Base-by-base conservation (phyloP, 2,329 filamentous ascomycete genomes). In the Catunica adiposa region DNA sequence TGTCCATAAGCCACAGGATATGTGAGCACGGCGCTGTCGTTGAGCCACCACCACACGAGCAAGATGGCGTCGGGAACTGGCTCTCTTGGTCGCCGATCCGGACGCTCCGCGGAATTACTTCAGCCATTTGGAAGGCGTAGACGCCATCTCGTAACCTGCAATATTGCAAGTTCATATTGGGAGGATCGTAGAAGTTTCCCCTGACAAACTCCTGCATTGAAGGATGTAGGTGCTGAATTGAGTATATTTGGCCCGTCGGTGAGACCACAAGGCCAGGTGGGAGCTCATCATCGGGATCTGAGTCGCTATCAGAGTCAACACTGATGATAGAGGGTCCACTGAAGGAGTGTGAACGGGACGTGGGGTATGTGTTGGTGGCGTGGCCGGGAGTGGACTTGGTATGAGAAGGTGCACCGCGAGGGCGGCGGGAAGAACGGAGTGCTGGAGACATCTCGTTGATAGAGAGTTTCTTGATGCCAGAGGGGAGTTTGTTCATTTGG, bases 111-210 rank as follows among this genome's bases (percentile, higher is more conserved):
- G 74, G 74, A 25, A 75, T 73, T 1, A 73, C 65, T 62, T 79
- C 77, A 3, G 73, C 74, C 66, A 80, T 71, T 61, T 78, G 71
- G 58, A 79, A 79, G 51, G 76, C 73, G 56, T 75, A 78, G 20
- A 74, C 72, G 58, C 73, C 62, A 23, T 71, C 68, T 46, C 71
- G 68, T 42, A 70, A 67, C 22, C 71, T 70, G 58, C 75, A 79
- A 55, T 70, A 70, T 60, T 77, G 71, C 5, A 79, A 64, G 0
- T 70, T 66, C 57, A 80, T 71, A 57, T 69, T 68, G 1, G 75
- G 73, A 0, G 74, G 70, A 9, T 75, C 70, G 31, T 66, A 66
- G 59, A 77, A 73, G 23, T 71, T 66, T 51, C 72, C 70, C 15
- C 71, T 67, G 7, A 77, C 67, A 1, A 65, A 61, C 5, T 66